phyloP scores from a whole-genome alignment of 192 early-diverging fungal genomes.

The Ramicandelaber brevisporus region DNA sequence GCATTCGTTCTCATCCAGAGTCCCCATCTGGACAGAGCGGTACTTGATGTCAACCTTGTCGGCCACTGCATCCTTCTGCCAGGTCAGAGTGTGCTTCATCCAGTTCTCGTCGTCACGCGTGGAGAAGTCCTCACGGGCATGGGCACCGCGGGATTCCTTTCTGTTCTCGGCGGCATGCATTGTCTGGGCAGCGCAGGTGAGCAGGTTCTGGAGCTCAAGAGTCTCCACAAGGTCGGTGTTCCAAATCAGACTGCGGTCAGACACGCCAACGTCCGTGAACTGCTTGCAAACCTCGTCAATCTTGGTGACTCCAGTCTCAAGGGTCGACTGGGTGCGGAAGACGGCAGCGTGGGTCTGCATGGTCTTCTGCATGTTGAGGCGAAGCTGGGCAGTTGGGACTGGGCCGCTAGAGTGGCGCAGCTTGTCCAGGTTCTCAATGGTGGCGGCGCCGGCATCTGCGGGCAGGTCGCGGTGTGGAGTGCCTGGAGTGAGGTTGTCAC shows the following conservation, averaged over 20 bases:
- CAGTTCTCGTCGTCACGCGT: conserved; percentile 78
- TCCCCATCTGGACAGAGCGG: conserved; percentile 49
- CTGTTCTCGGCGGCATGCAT: conserved; percentile 69
- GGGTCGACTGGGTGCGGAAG: conserved; percentile 70
- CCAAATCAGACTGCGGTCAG: conserved; percentile 91
- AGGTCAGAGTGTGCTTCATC: conserved; percentile 98
- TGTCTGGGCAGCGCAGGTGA: conserved; percentile 85
- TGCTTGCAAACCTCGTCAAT: conserved; percentile 62
- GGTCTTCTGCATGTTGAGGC: conserved; percentile 89
- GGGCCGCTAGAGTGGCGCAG: conserved; percentile 61
- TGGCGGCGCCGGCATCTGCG: conserved; percentile 57
- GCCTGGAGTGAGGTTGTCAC: conserved; percentile 64
- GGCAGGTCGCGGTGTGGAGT: conserved; percentile 63
- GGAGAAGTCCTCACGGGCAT: conserved; percentile 85
- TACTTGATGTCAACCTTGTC: conserved; percentile 54
- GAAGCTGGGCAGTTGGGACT: conserved; percentile 55
- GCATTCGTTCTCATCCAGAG: conserved; percentile 84
- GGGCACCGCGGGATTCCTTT: conserved; percentile 95
- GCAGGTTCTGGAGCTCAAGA: conserved; percentile 90
- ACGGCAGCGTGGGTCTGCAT: conserved; percentile 97
- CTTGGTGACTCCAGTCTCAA: conserved; percentile 70
- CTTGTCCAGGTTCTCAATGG: conserved; percentile 89
- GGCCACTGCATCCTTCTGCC: conserved; percentile 59
- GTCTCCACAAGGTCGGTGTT: conserved; percentile 95
- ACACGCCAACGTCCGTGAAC: conserved; percentile 60